Percentiles rank a stretch among this genome's conserved stretches.
Evolutionary conservation across 352 stramenopile genomes (phyloP).

Genomic region (Pythium scleroteichum): DNA sequence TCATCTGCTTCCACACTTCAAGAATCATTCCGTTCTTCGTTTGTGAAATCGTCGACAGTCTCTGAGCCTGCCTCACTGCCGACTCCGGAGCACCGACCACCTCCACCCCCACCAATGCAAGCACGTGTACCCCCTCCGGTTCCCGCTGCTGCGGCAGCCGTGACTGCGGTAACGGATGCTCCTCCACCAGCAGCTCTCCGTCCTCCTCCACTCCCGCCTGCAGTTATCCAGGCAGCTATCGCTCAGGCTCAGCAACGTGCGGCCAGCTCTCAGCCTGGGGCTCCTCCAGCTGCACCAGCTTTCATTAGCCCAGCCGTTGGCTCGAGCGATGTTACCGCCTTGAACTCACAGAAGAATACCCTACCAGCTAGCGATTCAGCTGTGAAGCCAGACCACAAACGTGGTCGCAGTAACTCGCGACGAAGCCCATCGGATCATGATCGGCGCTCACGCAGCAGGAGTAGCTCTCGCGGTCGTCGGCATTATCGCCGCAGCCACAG

Average conservation of each 20-base stretch:
- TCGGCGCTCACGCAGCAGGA: too few relatives aligned
- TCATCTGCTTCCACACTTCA: neutral
- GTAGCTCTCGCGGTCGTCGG: too few relatives aligned
- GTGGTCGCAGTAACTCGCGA: too few relatives aligned
- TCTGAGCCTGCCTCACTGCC: neutral
- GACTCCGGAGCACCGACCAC: too few relatives aligned
- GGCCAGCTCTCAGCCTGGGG: neutral
- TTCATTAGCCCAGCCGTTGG: neutral
- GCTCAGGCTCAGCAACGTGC: neutral
- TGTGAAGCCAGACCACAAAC: too few relatives aligned
- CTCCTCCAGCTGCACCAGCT: neutral
- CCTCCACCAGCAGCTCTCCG: neutral
- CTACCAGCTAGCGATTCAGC: too few relatives aligned
- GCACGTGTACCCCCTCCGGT: neutral
- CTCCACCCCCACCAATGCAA: neutral
- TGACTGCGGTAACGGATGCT: neutral
- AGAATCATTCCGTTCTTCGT: slow-evolving; percentile 23
- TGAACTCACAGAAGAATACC: too few relatives aligned
- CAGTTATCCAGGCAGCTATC: neutral
- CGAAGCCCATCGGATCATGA: too few relatives aligned
- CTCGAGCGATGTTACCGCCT: too few relatives aligned
- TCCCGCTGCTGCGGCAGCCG: neutral
- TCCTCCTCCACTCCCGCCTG: slow-evolving; percentile 7
- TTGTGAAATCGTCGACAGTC: slow-evolving; percentile 26
- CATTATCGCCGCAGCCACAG: too few relatives aligned